These are phyloP conservation scores for Zygosaccharomyces gambellarensis DNA, from an alignment of 805 yeast species.

Conservation along the genomic window DNA sequence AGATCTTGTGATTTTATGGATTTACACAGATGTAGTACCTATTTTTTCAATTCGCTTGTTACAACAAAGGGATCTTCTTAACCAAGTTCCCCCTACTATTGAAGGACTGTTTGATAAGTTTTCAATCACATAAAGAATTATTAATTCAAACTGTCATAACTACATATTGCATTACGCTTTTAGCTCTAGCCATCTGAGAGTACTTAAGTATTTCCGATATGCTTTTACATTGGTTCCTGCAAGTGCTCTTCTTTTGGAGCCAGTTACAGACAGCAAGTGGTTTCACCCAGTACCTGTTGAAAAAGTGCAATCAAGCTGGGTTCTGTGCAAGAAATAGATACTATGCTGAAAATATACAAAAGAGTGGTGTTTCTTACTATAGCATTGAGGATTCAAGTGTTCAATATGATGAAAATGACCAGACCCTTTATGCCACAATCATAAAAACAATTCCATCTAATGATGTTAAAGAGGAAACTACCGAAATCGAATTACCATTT, in stretches of 20 bases:
- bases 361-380: slow-evolving; percentile 37
- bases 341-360: slow-evolving; percentile 45
- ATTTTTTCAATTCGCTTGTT: background rate
- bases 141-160: background rate
- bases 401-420: slow-evolving; percentile 23
- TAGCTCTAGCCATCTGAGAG: background rate
- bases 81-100: background rate
- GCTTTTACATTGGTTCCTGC: background rate
- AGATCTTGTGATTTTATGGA: background rate
- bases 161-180: background rate
- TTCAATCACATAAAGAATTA: background rate
- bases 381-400: slow-evolving; percentile 38
- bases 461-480: slow-evolving; percentile 30
- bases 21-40: background rate
- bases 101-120: background rate
- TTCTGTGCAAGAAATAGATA: slow-evolving; percentile 78
- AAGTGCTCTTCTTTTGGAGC: background rate
- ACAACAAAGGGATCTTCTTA: background rate
- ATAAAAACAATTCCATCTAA: slow-evolving; percentile 38
- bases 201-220: background rate
- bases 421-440: slow-evolving; percentile 43
- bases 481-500: slow-evolving; percentile 49
- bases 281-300: slow-evolving; percentile 66
- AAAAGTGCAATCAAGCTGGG: slow-evolving; percentile 73
- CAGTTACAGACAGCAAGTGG: slow-evolving; percentile 23